Evolutionary conservation across 1,284 basidiomycete species (phyloP).

Genomic region (Ceratobasidium sp.): DNA sequence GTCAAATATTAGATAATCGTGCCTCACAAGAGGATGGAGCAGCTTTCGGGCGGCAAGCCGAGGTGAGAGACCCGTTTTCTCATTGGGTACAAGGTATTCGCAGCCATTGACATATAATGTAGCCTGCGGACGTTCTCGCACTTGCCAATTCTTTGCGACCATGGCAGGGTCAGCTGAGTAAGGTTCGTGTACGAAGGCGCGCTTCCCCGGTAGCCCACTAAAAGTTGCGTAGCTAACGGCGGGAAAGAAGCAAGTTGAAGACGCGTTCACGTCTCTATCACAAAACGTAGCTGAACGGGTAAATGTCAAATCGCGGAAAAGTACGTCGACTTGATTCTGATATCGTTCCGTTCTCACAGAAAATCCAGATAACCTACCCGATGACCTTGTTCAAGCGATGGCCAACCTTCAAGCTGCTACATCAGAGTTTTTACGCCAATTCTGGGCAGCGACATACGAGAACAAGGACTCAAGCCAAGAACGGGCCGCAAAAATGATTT

Average conservation of each 20-base stretch:
- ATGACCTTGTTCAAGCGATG: slow-evolving; percentile 81
- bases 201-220: neutral
- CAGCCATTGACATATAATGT: slow-evolving; percentile 12
- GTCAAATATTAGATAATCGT: slow-evolving; percentile 22
- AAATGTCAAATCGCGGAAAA: slow-evolving; percentile 70
- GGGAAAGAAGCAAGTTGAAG: slow-evolving; percentile 71
- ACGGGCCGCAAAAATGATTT: slow-evolving; percentile 83
- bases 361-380: slow-evolving; percentile 78
- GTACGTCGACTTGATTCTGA: slow-evolving; percentile 58
- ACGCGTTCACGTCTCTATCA: slow-evolving; percentile 78
- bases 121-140: slow-evolving; percentile 2
- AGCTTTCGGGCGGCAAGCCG: slow-evolving; percentile 1
- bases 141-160: neutral
- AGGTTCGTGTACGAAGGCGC: neutral
- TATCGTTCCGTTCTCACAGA: slow-evolving; percentile 19
- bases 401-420: slow-evolving; percentile 88
- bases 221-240: slow-evolving; percentile 63
- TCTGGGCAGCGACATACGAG: slow-evolving; percentile 88
- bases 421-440: slow-evolving; percentile 96
- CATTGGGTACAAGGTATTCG: neutral
- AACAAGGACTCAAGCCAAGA: slow-evolving; percentile 62
- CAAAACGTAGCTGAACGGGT: slow-evolving; percentile 75
- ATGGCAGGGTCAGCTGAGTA: slow-evolving; percentile 31
- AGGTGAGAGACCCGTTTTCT: slow-evolving; percentile 8
- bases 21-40: neutral